Base-by-base conservation (phyloP, 345 rosid genomes). In the Moringa oleifera region DNA sequence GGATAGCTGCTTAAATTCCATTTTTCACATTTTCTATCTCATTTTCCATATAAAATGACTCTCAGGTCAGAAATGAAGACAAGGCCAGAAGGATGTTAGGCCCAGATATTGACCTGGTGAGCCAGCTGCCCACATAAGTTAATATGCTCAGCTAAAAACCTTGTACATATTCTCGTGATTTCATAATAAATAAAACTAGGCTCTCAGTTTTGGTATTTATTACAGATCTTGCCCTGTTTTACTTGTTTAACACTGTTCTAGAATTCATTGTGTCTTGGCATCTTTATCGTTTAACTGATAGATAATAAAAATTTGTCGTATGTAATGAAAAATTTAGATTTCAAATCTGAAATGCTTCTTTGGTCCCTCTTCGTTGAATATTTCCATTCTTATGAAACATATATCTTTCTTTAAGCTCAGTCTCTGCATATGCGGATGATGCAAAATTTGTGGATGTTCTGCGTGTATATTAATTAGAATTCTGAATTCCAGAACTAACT, bases 31-130 rank as follows among this genome's bases (percentile, higher is more conserved):
- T 54, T 64, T 23, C 7, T 49, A 45, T 31, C 47, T 36, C 9
- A 41, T 6, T 53, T 54, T 37, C n/a, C 25, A 10, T 50, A 41
- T 64, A 21, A 25, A 21, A 61, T 18, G 25, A 25, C 23, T 69
- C 53, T 69, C 71, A 93, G 98, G 98, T 81, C 31, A 83, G 98
- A 70, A 90, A 85, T 68, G 92, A 85, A 79, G 97, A 90, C 55
- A 93, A 90, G 76, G 97, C 98, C 0, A 75, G 86, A 68, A 90
- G 64, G 70, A 77, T 90, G 90, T 66, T 93, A 20, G 95, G 96
- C 61, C 79, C 87, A 6, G 88, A 88, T 19, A 67, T 90, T 68
- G 90, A 93, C 67, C 75, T 90, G 96, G 98, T 93, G 69, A 80
- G 83, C 23, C 57, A 25, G 58, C 60, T 51, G 12, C 47, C 47